phyloP scores from a whole-genome alignment of 179 eudicot species.

The Heliamphora pulchella region DNA sequence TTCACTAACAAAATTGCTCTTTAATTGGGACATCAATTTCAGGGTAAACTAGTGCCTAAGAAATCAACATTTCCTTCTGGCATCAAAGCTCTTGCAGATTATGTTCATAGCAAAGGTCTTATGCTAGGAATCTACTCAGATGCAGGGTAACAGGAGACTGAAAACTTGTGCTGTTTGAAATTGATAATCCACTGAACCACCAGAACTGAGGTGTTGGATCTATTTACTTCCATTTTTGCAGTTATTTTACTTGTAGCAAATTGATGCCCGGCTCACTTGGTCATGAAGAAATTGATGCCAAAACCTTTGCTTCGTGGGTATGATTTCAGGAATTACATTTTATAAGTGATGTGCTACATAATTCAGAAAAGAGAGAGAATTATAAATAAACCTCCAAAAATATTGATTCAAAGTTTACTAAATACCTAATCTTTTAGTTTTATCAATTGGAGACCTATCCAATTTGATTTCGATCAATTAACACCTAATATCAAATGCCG shows the following conservation, averaged over 20 bases:
- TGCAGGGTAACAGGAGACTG: conserved; percentile 61
- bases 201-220: conserved; percentile 5
- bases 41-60: conserved; percentile 70
- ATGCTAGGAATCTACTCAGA: conserved; percentile 85
- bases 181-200: background rate
- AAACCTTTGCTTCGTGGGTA: conserved; percentile 84
- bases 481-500: too few species aligned
- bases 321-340: conserved; percentile 4
- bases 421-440: too few species aligned
- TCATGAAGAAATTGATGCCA: conserved; percentile 78
- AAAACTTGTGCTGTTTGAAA: background rate
- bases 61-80: conserved; percentile 76
- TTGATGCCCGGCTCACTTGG: conserved; percentile 93
- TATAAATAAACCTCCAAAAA: too few species aligned
- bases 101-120: conserved; percentile 84
- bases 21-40: conserved; percentile 14
- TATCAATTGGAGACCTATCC: too few species aligned
- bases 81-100: conserved; percentile 78
- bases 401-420: too few species aligned
- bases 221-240: conserved; percentile 24
- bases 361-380: too few species aligned
- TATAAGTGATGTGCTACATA: too few species aligned
- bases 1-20: background rate
- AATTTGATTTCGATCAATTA: too few species aligned
- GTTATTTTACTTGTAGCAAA: conserved; percentile 65